Evolutionary conservation across 2,329 filamentous ascomycete species (phyloP).

Genomic region (Ustilaginoidea virens): DNA sequence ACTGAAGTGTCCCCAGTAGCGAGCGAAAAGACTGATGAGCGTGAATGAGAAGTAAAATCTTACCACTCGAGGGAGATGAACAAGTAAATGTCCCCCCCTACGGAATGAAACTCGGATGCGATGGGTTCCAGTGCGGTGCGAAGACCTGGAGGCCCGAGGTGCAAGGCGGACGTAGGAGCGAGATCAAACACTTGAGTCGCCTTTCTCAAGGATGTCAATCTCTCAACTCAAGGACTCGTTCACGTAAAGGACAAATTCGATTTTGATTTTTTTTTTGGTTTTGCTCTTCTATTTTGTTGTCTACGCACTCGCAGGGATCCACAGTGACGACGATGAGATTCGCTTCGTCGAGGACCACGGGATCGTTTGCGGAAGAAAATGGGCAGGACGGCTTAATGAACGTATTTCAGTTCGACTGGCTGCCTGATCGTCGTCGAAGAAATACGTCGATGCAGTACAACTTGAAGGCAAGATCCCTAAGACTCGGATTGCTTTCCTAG

Average conservation of each 20-base stretch:
- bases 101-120: conserved; percentile 22
- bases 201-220: conserved; percentile 2
- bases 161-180: conserved; percentile 5
- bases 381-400: conserved; percentile 17
- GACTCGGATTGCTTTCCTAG: conserved; percentile 7
- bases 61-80: conserved; percentile 78
- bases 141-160: conserved; percentile 8
- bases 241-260: conserved; percentile 15
- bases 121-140: conserved; percentile 9
- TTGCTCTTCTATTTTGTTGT: conserved; percentile 17
- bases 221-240: conserved; percentile 9
- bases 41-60: conserved; percentile 14
- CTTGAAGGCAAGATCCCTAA: conserved; percentile 5
- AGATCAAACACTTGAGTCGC: not conserved
- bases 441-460: conserved; percentile 12
- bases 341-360: conserved; percentile 20
- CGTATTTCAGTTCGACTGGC: conserved; percentile 26
- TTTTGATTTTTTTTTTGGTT: conserved; percentile 6
- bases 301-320: conserved; percentile 21
- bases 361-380: conserved; percentile 16
- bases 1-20: no score
- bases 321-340: conserved; percentile 14
- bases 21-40: not conserved
- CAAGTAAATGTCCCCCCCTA: conserved; percentile 97
- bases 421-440: conserved; percentile 11